These are phyloP conservation scores for Sugiyamaella neomexicana DNA, from an alignment of 1,139 yeast species.

Conservation along the genomic window DNA sequence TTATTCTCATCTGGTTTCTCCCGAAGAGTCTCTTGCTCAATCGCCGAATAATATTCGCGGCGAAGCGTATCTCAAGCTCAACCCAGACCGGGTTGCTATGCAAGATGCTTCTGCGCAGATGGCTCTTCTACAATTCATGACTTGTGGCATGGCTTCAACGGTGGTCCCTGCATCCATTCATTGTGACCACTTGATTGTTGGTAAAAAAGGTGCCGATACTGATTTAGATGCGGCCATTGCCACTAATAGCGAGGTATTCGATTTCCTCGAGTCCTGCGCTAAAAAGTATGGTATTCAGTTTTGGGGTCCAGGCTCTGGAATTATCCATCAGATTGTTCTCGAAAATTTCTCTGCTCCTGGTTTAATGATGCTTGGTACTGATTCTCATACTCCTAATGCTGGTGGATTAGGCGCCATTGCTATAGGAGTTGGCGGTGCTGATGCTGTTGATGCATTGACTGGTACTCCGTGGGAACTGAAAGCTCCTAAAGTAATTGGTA, in stretches of 20 bases:
- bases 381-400: constrained; percentile 96
- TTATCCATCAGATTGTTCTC: constrained; percentile 93
- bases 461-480: constrained; percentile 99
- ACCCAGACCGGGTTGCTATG: constrained; percentile 99
- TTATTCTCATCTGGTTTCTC: constrained; percentile 84
- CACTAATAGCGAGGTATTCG: constrained; percentile 90
- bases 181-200: constrained; percentile 96
- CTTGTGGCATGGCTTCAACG: constrained; percentile 83
- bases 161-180: constrained; percentile 94
- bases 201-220: constrained; percentile 81
- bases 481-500: constrained; percentile 92
- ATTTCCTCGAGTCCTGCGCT: constrained; percentile 86
- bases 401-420: constrained; percentile 98
- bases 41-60: constrained; percentile 64
- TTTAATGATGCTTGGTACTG: constrained; percentile 93
- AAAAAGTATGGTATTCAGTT: constrained; percentile 92
- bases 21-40: constrained; percentile 70
- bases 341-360: constrained; percentile 97
- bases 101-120: constrained; percentile 99
- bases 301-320: constrained; percentile 99
- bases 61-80: constrained; percentile 75
- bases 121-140: constrained; percentile 95
- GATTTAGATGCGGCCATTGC: constrained; percentile 77
- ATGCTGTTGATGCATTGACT: constrained; percentile 94
- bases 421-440: constrained; percentile 99